Conservation (phyloP, 1,284 basidiomycete species). For the Amylostereum chailletii region DNA sequence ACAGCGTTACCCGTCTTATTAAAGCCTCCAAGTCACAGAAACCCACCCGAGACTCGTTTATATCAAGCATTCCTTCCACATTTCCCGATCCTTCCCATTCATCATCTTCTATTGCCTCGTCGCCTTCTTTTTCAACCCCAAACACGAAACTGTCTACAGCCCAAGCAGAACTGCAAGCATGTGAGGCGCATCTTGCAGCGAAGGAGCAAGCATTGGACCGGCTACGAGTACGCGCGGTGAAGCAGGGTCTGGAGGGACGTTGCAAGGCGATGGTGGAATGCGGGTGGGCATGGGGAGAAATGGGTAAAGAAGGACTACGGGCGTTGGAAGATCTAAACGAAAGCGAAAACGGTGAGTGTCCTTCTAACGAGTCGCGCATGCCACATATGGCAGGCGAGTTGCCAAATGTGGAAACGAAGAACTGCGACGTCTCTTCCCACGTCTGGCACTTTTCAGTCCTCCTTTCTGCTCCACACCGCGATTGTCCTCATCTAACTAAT, state of each 20-base stretch:
- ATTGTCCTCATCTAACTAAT: no score
- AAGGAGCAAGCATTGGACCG: slow-evolving; percentile 58
- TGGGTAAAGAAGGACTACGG: slow-evolving; percentile 47
- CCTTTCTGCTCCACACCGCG: no score
- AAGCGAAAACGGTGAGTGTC: neutral
- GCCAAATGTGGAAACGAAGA: no score
- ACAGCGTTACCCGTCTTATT: slow-evolving; percentile 65
- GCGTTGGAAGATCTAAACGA: slow-evolving; percentile 26
- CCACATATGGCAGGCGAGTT: no score
- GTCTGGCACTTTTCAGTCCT: no score
- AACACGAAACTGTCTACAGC: slow-evolving; percentile 51
- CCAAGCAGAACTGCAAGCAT: slow-evolving; percentile 69
- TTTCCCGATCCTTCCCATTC: slow-evolving; percentile 25
- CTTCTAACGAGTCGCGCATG: neutral
- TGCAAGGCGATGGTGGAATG: slow-evolving; percentile 60
- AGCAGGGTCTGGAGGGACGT: slow-evolving; percentile 51
- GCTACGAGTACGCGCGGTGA: slow-evolving; percentile 40
- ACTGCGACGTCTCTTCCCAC: no score
- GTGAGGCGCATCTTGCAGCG: slow-evolving; percentile 58
- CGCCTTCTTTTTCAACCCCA: slow-evolving; percentile 23
- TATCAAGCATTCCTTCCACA: slow-evolving; percentile 22
- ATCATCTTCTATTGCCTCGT: slow-evolving; percentile 25
- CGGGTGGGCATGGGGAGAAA: slow-evolving; percentile 56
- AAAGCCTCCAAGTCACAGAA: slow-evolving; percentile 60
- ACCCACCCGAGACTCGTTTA: slow-evolving; percentile 34